These are phyloP conservation scores for Coniosporium apollinis DNA, from an alignment of 495 filamentous ascomycete species.

Conservation along the genomic window DNA sequence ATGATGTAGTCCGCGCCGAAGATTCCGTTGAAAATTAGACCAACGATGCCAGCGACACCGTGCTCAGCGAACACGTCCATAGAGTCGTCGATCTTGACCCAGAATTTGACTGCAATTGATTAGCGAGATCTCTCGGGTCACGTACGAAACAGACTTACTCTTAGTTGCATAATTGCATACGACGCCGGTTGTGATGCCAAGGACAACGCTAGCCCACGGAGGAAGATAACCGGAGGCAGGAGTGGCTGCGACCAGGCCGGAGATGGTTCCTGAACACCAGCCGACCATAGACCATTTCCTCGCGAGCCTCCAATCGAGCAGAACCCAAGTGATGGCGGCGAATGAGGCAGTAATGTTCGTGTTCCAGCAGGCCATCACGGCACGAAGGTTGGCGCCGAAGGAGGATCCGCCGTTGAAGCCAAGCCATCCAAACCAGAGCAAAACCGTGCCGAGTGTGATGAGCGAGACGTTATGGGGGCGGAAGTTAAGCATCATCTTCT, in stretches of 20 bases:
- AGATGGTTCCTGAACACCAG: slow-evolving; percentile 76
- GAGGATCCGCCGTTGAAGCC: slow-evolving; percentile 96
- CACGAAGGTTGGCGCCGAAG: slow-evolving; percentile 93
- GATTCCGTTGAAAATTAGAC: slow-evolving; percentile 80
- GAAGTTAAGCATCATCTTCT: slow-evolving; percentile 95
- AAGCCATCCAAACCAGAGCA: slow-evolving; percentile 98
- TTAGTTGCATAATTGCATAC: slow-evolving; percentile 92
- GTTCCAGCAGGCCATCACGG: slow-evolving; percentile 95
- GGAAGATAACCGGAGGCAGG: slow-evolving; percentile 41
- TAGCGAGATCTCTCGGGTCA: slow-evolving; percentile 9
- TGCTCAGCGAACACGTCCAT: slow-evolving; percentile 99
- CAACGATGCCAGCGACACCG: slow-evolving; percentile 84
- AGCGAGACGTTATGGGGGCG: slow-evolving; percentile 90
- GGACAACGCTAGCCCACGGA: slow-evolving; percentile 74
- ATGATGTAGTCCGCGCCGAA: slow-evolving; percentile 84
- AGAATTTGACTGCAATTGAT: slow-evolving; percentile 66
- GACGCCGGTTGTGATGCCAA: slow-evolving; percentile 71
- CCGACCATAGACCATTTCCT: slow-evolving; percentile 99
- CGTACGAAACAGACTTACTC: slow-evolving; percentile 25
- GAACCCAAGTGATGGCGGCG: slow-evolving; percentile 70
- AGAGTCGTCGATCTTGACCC: slow-evolving; percentile 84
- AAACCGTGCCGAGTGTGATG: slow-evolving; percentile 84
- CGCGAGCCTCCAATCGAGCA: slow-evolving; percentile 88
- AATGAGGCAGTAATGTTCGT: slow-evolving; percentile 83
- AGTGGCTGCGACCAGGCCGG: slow-evolving; percentile 32